These are phyloP conservation scores for Prunus dulcis DNA, from an alignment of 306 rosid species.

Conservation along the genomic window DNA sequence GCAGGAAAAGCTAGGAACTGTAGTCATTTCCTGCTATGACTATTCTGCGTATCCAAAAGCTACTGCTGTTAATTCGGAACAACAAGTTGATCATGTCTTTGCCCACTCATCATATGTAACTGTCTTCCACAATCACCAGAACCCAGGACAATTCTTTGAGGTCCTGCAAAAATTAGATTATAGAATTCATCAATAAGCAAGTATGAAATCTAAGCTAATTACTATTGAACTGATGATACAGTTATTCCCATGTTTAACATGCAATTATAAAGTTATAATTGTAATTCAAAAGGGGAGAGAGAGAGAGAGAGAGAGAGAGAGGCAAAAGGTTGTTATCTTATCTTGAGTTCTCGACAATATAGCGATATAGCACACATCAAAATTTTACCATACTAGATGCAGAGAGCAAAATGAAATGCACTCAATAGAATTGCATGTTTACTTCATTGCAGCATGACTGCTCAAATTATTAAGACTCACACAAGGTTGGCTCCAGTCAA, in stretches of 20 bases:
- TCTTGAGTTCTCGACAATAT: neutral
- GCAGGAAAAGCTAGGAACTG: neutral
- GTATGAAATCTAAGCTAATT: neutral
- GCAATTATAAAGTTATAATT: neutral
- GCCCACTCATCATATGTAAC: neutral
- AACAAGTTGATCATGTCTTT: neutral
- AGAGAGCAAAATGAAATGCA: neutral
- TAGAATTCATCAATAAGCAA: neutral
- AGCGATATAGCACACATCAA: neutral
- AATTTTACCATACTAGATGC: neutral
- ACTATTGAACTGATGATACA: neutral
- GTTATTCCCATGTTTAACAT: neutral
- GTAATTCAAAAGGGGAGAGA: neutral
- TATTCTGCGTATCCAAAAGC: neutral
- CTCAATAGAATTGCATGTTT: neutral
- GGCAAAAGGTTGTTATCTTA: neutral
- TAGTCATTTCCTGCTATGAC: neutral
- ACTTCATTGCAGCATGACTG: neutral
- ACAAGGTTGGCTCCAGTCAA: neutral
- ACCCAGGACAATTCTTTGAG: neutral
- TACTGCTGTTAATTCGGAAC: neutral
- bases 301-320: neutral
- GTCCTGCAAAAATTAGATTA: neutral
- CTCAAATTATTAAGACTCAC: neutral
- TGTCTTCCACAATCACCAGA: neutral